Evolutionary conservation across 164 flowering plant species (phyloP).

Genomic region (Vitis rotundifolia): DNA sequence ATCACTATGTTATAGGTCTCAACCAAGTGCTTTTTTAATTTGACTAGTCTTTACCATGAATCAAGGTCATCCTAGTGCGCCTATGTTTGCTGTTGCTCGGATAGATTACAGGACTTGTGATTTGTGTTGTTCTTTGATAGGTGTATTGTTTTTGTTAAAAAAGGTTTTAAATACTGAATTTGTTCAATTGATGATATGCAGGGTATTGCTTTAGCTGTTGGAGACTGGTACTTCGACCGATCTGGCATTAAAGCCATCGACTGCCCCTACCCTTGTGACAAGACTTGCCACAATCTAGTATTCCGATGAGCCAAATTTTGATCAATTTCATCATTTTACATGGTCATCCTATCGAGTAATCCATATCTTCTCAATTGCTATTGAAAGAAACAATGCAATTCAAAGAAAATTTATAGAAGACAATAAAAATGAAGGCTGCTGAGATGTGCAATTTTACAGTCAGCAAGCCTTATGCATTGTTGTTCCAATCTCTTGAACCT

Average conservation of each 20-base stretch:
- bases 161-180: neutral
- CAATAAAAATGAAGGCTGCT: slow-evolving; percentile 20
- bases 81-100: no score
- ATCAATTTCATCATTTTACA: neutral
- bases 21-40: no score
- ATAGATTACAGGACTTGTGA: neutral
- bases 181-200: slow-evolving; percentile 28
- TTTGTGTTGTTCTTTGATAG: neutral
- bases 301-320: slow-evolving; percentile 28
- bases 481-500: slow-evolving; percentile 1
- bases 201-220: slow-evolving; percentile 75
- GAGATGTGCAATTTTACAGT: slow-evolving; percentile 16
- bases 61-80: no score
- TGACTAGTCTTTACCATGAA: no score
- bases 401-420: slow-evolving; percentile 2
- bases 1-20: no score
- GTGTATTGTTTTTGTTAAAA: neutral
- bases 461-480: slow-evolving; percentile 18
- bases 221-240: slow-evolving; percentile 86
- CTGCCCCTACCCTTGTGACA: slow-evolving; percentile 83
- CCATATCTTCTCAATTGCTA: neutral
- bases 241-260: slow-evolving; percentile 48
- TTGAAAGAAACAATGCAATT: slow-evolving; percentile 6
- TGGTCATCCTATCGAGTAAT: neutral
- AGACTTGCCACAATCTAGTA: slow-evolving; percentile 65